Percentiles rank a stretch among this genome's conserved stretches.
Conservation (phyloP, 2,329 filamentous ascomycete species). For the Penicillium sp. region DNA sequence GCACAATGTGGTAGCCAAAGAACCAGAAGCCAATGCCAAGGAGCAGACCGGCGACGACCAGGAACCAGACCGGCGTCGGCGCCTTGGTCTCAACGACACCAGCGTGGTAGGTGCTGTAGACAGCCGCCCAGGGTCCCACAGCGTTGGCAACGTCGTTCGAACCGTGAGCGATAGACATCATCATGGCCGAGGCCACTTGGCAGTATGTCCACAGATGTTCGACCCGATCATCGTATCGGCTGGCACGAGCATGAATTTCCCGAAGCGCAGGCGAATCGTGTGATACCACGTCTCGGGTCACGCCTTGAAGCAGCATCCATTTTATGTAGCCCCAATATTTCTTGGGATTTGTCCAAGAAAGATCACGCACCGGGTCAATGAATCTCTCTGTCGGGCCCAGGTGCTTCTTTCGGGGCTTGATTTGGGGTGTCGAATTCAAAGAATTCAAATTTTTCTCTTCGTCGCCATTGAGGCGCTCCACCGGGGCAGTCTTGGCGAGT, state of each 20-base stretch:
- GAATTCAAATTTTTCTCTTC: slow-evolving; percentile 12
- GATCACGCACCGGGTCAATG: slow-evolving; percentile 15
- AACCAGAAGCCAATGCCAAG: slow-evolving; percentile 40
- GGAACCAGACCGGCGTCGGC: slow-evolving; percentile 37
- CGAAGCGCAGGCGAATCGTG: slow-evolving; percentile 35
- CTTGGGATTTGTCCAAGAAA: slow-evolving; percentile 12
- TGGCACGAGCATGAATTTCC: slow-evolving; percentile 38
- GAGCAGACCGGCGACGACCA: slow-evolving; percentile 30
- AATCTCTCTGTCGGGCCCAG: slow-evolving; percentile 22
- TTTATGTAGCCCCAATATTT: slow-evolving; percentile 38
- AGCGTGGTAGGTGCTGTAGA: slow-evolving; percentile 33
- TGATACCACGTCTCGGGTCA: slow-evolving; percentile 38
- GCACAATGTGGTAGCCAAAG: slow-evolving; percentile 39
- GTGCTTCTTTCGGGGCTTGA: slow-evolving; percentile 15
- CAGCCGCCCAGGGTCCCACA: slow-evolving; percentile 37
- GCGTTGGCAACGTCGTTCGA: slow-evolving; percentile 42
- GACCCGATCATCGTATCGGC: slow-evolving; percentile 42
- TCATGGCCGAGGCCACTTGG: slow-evolving; percentile 37
- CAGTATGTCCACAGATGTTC: slow-evolving; percentile 46
- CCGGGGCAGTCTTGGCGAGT: neutral
- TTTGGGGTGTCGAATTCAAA: slow-evolving; percentile 14
- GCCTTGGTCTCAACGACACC: slow-evolving; percentile 27
- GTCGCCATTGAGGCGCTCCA: slow-evolving; percentile 7
- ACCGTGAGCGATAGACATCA: slow-evolving; percentile 43
- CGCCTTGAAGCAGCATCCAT: slow-evolving; percentile 40